Evolutionary conservation across 352 stramenopile species (phyloP).

Genomic region (Globisporangium paroecandrum): DNA sequence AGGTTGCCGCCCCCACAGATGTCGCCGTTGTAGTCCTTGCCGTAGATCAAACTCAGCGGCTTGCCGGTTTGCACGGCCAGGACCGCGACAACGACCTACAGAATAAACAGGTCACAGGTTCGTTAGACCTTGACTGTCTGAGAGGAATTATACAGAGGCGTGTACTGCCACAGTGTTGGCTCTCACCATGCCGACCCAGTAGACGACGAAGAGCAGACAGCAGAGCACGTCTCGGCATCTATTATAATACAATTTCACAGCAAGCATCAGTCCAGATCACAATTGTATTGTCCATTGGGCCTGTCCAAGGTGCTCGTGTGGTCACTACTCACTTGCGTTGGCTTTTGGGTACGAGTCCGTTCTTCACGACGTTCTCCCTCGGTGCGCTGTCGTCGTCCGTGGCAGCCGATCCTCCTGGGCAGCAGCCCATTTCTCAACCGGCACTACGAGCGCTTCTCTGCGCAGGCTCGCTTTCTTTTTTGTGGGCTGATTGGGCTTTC

Average conservation of each 20-base stretch:
- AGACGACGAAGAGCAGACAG: constrained; percentile 80
- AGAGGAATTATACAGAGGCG: background rate
- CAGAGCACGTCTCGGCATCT: constrained; percentile 82
- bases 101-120: background rate
- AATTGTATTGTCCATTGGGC: background rate
- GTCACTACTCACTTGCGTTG: constrained; percentile 25
- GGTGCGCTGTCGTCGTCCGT: constrained; percentile 15
- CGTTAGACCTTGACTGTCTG: background rate
- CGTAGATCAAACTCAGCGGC: constrained; percentile 74
- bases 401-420: constrained; percentile 15
- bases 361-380: constrained; percentile 3
- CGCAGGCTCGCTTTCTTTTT: background rate
- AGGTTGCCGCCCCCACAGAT: constrained; percentile 67
- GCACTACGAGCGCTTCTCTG: background rate
- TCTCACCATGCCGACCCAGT: constrained; percentile 79
- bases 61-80: constrained; percentile 63
- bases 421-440: constrained; percentile 23
- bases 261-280: background rate
- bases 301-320: background rate
- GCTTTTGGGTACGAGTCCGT: constrained; percentile 23
- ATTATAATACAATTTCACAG: background rate
- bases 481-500: background rate
- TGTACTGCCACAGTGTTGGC: background rate
- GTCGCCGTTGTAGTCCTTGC: constrained; percentile 76
- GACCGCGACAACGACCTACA: constrained; percentile 43